phyloP scores from a whole-genome alignment of 176 grass and related monocot species.

The Zea luxurians region DNA sequence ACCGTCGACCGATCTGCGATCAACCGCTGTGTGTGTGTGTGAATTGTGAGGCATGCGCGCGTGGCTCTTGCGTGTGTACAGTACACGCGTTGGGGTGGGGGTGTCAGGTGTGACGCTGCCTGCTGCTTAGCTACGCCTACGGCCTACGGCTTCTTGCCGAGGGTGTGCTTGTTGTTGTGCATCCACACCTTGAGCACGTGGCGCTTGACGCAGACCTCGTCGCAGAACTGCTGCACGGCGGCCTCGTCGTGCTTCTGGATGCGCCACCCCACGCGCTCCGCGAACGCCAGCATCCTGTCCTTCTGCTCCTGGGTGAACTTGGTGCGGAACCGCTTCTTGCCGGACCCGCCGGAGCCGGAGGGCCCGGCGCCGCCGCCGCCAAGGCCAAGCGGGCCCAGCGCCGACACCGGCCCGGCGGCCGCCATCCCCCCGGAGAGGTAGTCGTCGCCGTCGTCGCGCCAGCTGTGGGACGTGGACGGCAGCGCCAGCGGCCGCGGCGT shows the following conservation, averaged over 20 bases:
- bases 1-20: not conserved
- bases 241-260: constrained; percentile 96
- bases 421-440: constrained; percentile 22
- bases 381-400: constrained; percentile 28
- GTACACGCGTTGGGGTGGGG: not conserved
- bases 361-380: constrained; percentile 15
- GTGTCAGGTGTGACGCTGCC: not conserved
- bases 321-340: constrained; percentile 84
- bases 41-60: not conserved
- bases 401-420: constrained; percentile 44
- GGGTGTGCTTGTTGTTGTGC: constrained; percentile 98
- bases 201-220: constrained; percentile 74
- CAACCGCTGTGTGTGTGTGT: not conserved
- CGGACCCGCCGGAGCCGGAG: constrained; percentile 59
- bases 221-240: constrained; percentile 85
- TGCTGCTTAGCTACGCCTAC: not conserved
- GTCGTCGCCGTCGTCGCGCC: constrained; percentile 52
- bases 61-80: not conserved
- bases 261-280: constrained; percentile 88
- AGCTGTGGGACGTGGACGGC: constrained; percentile 55
- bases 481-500: constrained; percentile 41
- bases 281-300: constrained; percentile 84
- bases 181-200: constrained; percentile 99
- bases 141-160: constrained; percentile 75
- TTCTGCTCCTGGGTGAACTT: constrained; percentile 95